Percentiles rank a stretch among this genome's conserved stretches.
Evolutionary conservation across 2,329 filamentous ascomycete genomes (phyloP).

Genomic region (Xylariaceae sp.): DNA sequence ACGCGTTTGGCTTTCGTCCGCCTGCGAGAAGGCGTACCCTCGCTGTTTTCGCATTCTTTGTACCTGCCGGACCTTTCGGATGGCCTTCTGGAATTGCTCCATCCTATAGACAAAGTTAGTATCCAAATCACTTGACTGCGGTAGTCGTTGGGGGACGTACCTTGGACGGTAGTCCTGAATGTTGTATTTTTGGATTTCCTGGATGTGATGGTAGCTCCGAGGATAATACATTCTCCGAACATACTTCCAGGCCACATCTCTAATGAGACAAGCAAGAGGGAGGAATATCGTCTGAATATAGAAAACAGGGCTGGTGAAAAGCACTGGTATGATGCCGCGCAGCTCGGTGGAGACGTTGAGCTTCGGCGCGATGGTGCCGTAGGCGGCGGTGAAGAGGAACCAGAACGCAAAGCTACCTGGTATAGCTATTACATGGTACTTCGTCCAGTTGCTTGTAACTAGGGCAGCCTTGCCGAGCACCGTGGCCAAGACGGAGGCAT

Average conservation of each 20-base stretch:
- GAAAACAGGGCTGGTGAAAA: slow-evolving; percentile 79
- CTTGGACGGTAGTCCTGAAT: slow-evolving; percentile 97
- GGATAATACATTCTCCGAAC: slow-evolving; percentile 95
- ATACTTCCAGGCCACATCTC: slow-evolving; percentile 97
- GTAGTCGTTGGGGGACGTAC: slow-evolving; percentile 43
- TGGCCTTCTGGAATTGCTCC: slow-evolving; percentile 99
- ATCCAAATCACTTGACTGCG: slow-evolving; percentile 11
- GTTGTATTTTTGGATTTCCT: slow-evolving; percentile 99
- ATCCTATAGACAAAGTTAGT: slow-evolving; percentile 54
- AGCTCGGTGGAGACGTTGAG: slow-evolving; percentile 79
- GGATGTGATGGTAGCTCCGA: slow-evolving; percentile 94
- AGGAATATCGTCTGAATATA: slow-evolving; percentile 85
- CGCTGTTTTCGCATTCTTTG: slow-evolving; percentile 99
- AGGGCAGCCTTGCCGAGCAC: slow-evolving; percentile 92
- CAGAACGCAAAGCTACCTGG: slow-evolving; percentile 89
- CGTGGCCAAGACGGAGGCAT: slow-evolving; percentile 87
- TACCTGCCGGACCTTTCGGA: slow-evolving; percentile 95
- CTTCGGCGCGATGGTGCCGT: slow-evolving; percentile 80
- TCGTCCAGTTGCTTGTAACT: slow-evolving; percentile 97
- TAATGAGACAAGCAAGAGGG: slow-evolving; percentile 72
- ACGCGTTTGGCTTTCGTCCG: slow-evolving; percentile 90
- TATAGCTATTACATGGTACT: slow-evolving; percentile 93
- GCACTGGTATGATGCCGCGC: slow-evolving; percentile 70
- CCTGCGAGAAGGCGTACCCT: slow-evolving; percentile 96
- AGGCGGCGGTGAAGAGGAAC: slow-evolving; percentile 84